Evolutionary conservation across 73 alveolate species (phyloP), one percentile per base, ranked within the genome.

Genomic region (Symbiodinium pilosum): DNA sequence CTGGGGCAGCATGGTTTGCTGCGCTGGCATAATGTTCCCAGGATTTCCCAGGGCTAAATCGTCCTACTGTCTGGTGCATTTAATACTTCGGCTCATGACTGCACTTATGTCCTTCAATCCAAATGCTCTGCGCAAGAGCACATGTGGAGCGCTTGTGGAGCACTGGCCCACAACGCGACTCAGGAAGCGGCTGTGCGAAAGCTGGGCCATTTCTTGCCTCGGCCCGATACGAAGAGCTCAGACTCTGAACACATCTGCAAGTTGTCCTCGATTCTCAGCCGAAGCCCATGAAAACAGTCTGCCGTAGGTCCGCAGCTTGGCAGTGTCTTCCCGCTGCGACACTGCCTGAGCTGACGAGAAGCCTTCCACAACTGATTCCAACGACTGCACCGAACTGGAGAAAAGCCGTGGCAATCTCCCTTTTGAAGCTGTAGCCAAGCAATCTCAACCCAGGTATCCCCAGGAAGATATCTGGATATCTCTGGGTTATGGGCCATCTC

Each of bases 261-360:
- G n/a, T n/a, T n/a, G n/a, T n/a, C n/a, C n/a, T n/a, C n/a, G n/a
- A n/a, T n/a, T n/a, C n/a, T n/a, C n/a, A n/a, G n/a, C n/a, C n/a
- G n/a, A n/a, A n/a, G n/a, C n/a, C n/a, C n/a, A n/a, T n/a, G n/a
- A n/a, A n/a, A n/a, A n/a, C n/a, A n/a, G n/a, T n/a, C 30, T 30
- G 24, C 47, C 26, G 9, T 38, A 5, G 64, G 89, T 6, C 51
- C 51, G 51, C 26, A 64, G 84, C 94, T 54, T 52, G 40, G 94
- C 36, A 34, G 84, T 56, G 24, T 87, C 94, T 43, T 87, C 94
- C 4, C 69, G 94, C 94, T 87, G 68, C 52, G 94, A 41, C 41
- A 87, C 68, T 8, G 94, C 94, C 94, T 87, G 20, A 18, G 93
- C 41, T 41, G 52, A 2, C 16, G 47, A 39, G 14, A n/a, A n/a